These are phyloP conservation scores for Rhodotorula toruloides DNA, from an alignment of 768 basidiomycete species.

Conservation along the genomic window DNA sequence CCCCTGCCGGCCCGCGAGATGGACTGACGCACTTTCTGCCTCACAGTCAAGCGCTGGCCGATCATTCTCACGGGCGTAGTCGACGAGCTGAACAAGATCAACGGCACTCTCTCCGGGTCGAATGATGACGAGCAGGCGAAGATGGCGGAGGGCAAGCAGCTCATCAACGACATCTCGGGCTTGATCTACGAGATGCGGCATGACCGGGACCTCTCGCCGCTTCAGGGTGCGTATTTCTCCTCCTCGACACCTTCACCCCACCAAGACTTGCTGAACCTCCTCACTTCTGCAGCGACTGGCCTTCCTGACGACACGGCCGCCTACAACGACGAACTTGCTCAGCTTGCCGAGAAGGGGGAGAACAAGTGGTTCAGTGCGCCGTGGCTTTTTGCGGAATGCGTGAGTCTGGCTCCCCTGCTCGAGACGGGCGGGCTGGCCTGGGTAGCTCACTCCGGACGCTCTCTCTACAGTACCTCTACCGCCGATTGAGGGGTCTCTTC, in stretches of 20 bases:
- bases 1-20: background rate
- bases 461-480: slow-evolving; percentile 62
- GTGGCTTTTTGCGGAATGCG: slow-evolving; percentile 92
- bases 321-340: slow-evolving; percentile 71
- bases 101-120: slow-evolving; percentile 52
- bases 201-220: slow-evolving; percentile 52
- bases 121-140: slow-evolving; percentile 45
- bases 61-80: slow-evolving; percentile 76
- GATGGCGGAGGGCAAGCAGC: slow-evolving; percentile 67
- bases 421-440: too few species aligned
- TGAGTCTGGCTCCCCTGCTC: slow-evolving; percentile 44
- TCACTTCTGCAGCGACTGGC: background rate
- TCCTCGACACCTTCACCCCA: too few species aligned
- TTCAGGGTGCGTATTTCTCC: slow-evolving; percentile 54
- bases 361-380: slow-evolving; percentile 83
- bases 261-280: background rate
- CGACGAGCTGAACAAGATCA: slow-evolving; percentile 65
- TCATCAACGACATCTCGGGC: slow-evolving; percentile 67
- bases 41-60: slow-evolving; percentile 54
- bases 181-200: slow-evolving; percentile 86
- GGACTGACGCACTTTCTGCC: background rate
- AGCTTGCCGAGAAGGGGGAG: slow-evolving; percentile 50
- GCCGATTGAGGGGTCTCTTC: slow-evolving; percentile 70
- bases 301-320: slow-evolving; percentile 50
- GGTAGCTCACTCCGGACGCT: background rate